Percentiles rank a stretch among this genome's conserved stretches.
Conservation (phyloP, 768 basidiomycete genomes). For the Calocybe gangraenosa region DNA sequence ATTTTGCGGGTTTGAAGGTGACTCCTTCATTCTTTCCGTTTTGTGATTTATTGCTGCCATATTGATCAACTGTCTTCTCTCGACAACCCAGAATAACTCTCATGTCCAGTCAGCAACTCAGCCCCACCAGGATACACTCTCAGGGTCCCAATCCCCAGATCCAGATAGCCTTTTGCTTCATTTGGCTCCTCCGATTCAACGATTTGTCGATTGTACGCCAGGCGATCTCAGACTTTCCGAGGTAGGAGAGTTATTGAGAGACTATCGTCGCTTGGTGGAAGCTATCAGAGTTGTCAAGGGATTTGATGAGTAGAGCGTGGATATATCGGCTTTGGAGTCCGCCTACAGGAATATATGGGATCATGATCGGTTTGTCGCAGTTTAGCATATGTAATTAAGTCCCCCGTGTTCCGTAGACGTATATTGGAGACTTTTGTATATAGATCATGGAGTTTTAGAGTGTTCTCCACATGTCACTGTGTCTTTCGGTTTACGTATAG, state of each 20-base stretch:
- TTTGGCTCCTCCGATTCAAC: conserved; percentile 58
- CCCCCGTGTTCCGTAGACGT: too few species aligned
- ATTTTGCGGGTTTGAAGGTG: conserved; percentile 45
- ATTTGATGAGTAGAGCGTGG: conserved; percentile 5
- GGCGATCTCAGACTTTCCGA: conserved; percentile 83
- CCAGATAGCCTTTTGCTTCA: conserved; percentile 20
- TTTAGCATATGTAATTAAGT: too few species aligned
- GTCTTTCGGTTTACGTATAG: neutral
- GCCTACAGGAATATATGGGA: neutral
- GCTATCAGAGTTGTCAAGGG: conserved; percentile 33
- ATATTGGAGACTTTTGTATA: too few species aligned
- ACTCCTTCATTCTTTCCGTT: conserved; percentile 1
- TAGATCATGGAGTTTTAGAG: neutral
- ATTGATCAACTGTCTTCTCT: conserved; percentile 9
- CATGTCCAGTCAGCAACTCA: conserved; percentile 6
- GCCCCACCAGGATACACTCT: conserved; percentile 31
- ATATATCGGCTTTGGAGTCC: neutral
- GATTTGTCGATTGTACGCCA: conserved; percentile 67
- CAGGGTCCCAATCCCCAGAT: conserved; percentile 32
- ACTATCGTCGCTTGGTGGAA: conserved; percentile 78
- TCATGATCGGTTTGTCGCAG: neutral
- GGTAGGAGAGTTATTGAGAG: conserved; percentile 71
- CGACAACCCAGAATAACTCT: conserved; percentile 24
- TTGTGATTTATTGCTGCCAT: conserved; percentile 2
- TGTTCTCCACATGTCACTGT: neutral